Evolutionary conservation across 768 basidiomycete genomes (phyloP), one percentile per base, ranked within the genome.

Genomic region (Tylopilus intermedius): DNA sequence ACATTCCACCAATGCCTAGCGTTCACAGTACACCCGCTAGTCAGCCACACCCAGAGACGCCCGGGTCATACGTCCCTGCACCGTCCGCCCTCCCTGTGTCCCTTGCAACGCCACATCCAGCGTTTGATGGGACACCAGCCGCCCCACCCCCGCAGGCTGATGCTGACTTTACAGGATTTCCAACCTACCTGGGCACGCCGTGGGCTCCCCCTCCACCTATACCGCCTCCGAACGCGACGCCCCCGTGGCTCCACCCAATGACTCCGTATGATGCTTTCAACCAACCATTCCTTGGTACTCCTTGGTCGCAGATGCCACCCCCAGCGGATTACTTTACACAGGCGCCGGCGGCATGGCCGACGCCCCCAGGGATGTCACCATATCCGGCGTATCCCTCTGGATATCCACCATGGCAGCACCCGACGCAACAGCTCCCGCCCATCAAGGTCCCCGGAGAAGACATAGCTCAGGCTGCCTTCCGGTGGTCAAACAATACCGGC

Each of bases 101-200:
- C 27, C 63, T 63, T 6, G 60, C 54, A 43, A 44, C 57, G 44
- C 48, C 43, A 24, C 29, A 26, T 4, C 26, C 46, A 42, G 10
- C 53, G 3, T 64, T 54, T 42, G 55, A 50, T 9, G 57, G 51
- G 0, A 48, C 50, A 15, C 54, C 47, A 8, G 58, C 30, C 0
- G 40, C 24, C 4, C 54, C 56, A 22, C 49, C 41, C n/a, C 11
- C 55, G 44, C 55, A 62, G 0, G 55, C 59, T 39, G 62, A 70
- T 1, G 53, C 70, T 2, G 68, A 70, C 57, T 71, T 64, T 33
- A 71, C 68, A 14, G 70, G 69, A 0, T 70, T 67, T 48, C 69
- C 69, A 11, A 55, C 55, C 1, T 42, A n/a, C n/a, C n/a, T n/a
- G 5, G 57, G 58, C 1, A 65, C 64, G 1, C 65, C 69, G 3